Conservation (phyloP, 2,329 filamentous ascomycete species). For the Colletotrichum sp. region DNA sequence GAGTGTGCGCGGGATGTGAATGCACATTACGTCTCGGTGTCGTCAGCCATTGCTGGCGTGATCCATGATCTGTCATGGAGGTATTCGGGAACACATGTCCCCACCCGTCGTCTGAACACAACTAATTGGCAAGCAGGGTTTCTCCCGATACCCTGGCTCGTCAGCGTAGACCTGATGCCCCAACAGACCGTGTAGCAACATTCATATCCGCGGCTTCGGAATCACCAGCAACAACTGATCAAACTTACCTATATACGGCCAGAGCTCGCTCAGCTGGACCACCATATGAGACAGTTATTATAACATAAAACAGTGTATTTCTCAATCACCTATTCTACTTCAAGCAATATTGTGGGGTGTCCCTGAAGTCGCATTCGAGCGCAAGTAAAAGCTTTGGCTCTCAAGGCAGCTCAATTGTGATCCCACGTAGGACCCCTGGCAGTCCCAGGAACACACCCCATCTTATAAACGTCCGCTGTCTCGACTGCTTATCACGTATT, state of each 20-base stretch:
- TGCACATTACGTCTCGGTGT: background rate
- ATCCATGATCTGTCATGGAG: background rate
- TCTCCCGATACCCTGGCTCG: fast-evolving
- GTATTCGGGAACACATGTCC: background rate
- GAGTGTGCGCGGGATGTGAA: too few relatives aligned
- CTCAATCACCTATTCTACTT: too few relatives aligned
- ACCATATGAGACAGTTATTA: fast-evolving
- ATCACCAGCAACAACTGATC: background rate
- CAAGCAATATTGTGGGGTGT: too few relatives aligned
- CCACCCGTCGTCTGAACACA: background rate
- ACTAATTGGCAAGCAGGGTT: fast-evolving
- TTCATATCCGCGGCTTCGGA: fast-evolving
- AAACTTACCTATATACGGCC: fast-evolving
- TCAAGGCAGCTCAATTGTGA: too few relatives aligned
- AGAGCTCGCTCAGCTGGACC: background rate
- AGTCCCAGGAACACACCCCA: too few relatives aligned
- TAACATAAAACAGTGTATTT: background rate
- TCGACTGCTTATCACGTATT: background rate
- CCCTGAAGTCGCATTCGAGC: too few relatives aligned
- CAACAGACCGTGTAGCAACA: fast-evolving
- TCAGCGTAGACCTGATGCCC: fast-evolving
- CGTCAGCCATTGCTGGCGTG: background rate
- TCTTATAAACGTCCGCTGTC: background rate
- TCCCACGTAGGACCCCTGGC: too few relatives aligned
- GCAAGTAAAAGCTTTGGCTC: too few relatives aligned